Evolutionary conservation across 768 basidiomycete genomes (phyloP), one percentile per base, ranked within the genome.

Genomic region (Coprinellus micaceus): DNA sequence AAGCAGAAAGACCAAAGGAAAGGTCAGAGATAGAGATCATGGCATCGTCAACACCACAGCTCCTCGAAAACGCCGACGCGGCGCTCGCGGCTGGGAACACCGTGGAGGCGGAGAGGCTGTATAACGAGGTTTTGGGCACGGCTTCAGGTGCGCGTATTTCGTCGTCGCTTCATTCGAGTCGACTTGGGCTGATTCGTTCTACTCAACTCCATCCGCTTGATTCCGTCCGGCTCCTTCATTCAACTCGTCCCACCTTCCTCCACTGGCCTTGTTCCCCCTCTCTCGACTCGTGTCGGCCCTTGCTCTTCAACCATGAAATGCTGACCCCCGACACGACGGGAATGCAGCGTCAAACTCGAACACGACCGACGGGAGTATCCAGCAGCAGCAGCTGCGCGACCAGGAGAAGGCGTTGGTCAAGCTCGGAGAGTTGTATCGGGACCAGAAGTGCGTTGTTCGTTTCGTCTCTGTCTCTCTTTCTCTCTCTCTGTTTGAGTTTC

Each of bases 391-490:
- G 17, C 74, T 94, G 7, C 73, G 88, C 36, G 85, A 93, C 63
- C 94, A 98, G 70, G 95, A 97, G 67, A 74, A 77, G 0, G 93
- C 94, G 2, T 76, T 98, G 52, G 77, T 93, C 19, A 89, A 88
- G 66, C 85, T 98, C 2, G 94, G 91, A 1, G 85, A 89, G 67
- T 78, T 95, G 10, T 91, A 96, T 69, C 79, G 91, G 47, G 91
- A 94, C 69, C 82, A 91, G 68, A 85, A 83, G 93, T 94, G 51
- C 57, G 85, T 74, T 19, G 36, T 41, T 19, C 3, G 19, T 54
- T 12, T 48, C 17, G 4, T 29, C 36, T 51, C 4, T 7, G 41
- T 43, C 29, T 26, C 48, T 57, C 43, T 62, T n/a, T n/a, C n/a
- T n/a, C n/a, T n/a, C n/a, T n/a, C n/a, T n/a, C n/a, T n/a, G n/a